Percentiles rank a stretch among this genome's conserved stretches.
Evolutionary conservation across 2,329 filamentous ascomycete species (phyloP).

Genomic region (Neonectria hederae): DNA sequence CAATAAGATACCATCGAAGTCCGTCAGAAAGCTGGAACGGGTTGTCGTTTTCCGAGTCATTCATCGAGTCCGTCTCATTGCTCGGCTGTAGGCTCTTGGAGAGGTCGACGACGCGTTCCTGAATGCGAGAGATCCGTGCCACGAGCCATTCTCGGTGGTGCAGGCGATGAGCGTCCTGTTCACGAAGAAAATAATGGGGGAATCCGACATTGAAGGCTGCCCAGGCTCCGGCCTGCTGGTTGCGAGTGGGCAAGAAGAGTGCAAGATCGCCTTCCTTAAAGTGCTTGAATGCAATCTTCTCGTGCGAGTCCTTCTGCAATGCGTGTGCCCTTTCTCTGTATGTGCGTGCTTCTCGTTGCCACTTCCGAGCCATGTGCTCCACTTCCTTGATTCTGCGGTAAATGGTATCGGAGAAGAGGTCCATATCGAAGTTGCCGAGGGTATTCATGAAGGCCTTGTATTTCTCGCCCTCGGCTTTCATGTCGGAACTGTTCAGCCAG

Average conservation of each 20-base stretch:
- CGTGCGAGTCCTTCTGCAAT: conserved; percentile 84
- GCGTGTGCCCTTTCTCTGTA: conserved; percentile 89
- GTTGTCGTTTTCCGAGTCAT: conserved; percentile 86
- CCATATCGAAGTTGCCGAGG: conserved; percentile 82
- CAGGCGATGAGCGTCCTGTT: conserved; percentile 88
- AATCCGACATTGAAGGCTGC: conserved; percentile 98
- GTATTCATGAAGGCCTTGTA: conserved; percentile 80
- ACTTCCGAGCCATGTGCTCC: conserved; percentile 91
- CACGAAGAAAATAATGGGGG: conserved; percentile 94
- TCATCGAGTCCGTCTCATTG: conserved; percentile 60
- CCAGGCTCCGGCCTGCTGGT: conserved; percentile 95
- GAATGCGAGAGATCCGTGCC: conserved; percentile 88
- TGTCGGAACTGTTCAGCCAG: conserved; percentile 79
- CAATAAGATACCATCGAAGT: conserved; percentile 93
- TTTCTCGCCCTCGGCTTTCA: conserved; percentile 73
- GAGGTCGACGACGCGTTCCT: conserved; percentile 92
- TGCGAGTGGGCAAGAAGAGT: conserved; percentile 91
- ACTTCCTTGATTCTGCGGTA: conserved; percentile 92
- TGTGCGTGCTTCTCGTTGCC: conserved; percentile 85
- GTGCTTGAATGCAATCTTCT: conserved; percentile 94
- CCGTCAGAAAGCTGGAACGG: conserved; percentile 97
- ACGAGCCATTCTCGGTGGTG: conserved; percentile 94
- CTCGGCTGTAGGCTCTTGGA: conserved; percentile 74
- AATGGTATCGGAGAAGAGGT: conserved; percentile 84
- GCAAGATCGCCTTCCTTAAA: conserved; percentile 98